These are phyloP conservation scores for Nicotiana otophora DNA, from an alignment of 257 asterid genomes.

Conservation along the genomic window DNA sequence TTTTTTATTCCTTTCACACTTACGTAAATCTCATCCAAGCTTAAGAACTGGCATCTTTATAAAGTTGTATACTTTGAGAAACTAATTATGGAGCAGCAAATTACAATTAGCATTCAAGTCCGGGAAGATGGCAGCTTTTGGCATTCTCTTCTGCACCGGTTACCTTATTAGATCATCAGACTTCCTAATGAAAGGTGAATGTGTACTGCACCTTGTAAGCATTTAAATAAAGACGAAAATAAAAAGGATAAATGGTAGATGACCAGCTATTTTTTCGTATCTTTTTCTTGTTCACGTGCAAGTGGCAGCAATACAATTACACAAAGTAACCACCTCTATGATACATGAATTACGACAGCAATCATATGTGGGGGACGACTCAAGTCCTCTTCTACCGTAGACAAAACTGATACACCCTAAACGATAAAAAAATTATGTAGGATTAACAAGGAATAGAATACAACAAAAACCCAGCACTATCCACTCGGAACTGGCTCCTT, in stretches of 20 bases:
- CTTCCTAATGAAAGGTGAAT: background rate
- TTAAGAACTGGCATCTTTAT: constrained; percentile 12
- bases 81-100: constrained; percentile 3
- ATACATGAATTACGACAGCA: constrained; percentile 37
- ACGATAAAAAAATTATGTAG: constrained; percentile 12
- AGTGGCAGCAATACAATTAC: constrained; percentile 27
- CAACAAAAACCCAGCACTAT: constrained; percentile 23
- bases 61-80: background rate
- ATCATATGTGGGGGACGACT: constrained; percentile 22
- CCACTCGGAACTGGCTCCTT: background rate
- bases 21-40: background rate
- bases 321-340: constrained; percentile 39
- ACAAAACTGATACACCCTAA: constrained; percentile 40
- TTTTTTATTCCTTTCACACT: background rate
- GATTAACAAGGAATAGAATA: constrained; percentile 20
- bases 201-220: background rate
- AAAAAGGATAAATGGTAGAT: background rate
- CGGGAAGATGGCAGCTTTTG: background rate
- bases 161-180: background rate
- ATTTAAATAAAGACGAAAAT: no score
- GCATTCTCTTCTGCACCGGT: background rate
- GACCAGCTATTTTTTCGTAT: background rate
- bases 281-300: constrained; percentile 20
- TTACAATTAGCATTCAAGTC: background rate
- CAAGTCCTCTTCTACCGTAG: constrained; percentile 20